Base-by-base conservation (phyloP, 768 basidiomycete genomes). In the Lactarius evosmus region DNA sequence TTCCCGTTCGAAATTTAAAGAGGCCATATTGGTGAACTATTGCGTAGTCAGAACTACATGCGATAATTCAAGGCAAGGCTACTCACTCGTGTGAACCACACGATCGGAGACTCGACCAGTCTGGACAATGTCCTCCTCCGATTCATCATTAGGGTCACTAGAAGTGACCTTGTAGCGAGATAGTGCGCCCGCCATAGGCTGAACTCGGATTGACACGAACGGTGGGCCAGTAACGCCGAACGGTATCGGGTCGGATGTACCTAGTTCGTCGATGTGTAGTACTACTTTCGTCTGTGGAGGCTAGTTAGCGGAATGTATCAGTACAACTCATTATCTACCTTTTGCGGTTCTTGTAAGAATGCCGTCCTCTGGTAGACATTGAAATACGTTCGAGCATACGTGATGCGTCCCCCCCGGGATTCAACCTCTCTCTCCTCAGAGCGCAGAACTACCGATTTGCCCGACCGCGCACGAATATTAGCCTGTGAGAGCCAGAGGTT, bases 401-500 rank as follows among this genome's bases (percentile, higher is more conserved):
- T 90, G 32, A 79, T 75, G 66, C 79, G 82, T 12, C 87, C 86
- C 51, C 78, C 78, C 61, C 82, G 81, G 22, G 78, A 82, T 71
- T 93, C 89, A 3, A 95, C 88, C 72, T 93, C 89, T 66, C 81
- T 79, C 62, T 92, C 91, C 19, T 88, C 83, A 5, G 89, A 80
- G 66, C 81, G 79, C 16, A 93, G 76, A 11, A 88, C 84, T 19
- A 90, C 86, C 2, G 89, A 89, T 70, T 89, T 88, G 0, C 88
- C 89, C 8, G 80, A 75, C 57, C 84, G 83, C 2, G 91, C 83
- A 62, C 95, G 80, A 68, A 89, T 89, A 53, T 81, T 84, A 8
- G 93, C 93, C 72, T 98, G 95, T 27, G 86, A 87, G 49, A 82
- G 82, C 95, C 95, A 98, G 12, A 98, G 75, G 72, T 93, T 94